Conservation (phyloP, 768 basidiomycete species). For the Lanmaoa pseudosensibilis region DNA sequence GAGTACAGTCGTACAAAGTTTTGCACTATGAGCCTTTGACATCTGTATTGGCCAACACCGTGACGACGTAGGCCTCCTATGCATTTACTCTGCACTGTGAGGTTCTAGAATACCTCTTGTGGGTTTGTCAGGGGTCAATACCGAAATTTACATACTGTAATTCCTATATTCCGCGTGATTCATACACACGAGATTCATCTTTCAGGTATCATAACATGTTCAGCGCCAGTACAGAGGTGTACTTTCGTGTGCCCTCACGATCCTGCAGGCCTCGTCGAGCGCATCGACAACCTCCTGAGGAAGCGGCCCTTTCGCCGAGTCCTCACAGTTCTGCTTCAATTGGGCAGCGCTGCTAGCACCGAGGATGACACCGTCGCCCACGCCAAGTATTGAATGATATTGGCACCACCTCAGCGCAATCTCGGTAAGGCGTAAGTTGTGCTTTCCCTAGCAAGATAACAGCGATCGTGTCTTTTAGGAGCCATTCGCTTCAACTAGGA, state of each 20-base stretch:
- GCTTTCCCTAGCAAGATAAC: conserved; percentile 27
- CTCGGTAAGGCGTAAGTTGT: conserved; percentile 50
- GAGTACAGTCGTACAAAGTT: not conserved
- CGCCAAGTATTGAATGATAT: conserved; percentile 50
- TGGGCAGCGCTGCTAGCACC: conserved; percentile 49
- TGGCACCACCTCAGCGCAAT: conserved; percentile 63
- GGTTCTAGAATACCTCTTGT: not conserved
- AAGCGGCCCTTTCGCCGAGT: conserved; percentile 53
- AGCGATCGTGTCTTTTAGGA: not conserved
- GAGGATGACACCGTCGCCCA: conserved; percentile 47
- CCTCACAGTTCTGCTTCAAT: conserved; percentile 43
- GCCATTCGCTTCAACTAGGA: not conserved
- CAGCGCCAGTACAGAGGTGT: conserved; percentile 40
- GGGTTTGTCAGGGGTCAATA: not conserved
- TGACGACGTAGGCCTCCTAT: not conserved
- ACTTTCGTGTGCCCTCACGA: conserved; percentile 37
- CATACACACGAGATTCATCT: not conserved
- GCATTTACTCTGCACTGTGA: not conserved
- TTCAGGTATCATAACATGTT: not conserved
- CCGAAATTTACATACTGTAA: not conserved
- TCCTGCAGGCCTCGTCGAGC: conserved; percentile 48
- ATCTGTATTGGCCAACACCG: not conserved
- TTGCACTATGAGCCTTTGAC: not conserved
- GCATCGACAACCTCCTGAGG: conserved; percentile 51
- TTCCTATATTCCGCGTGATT: not conserved